Evolutionary conservation across 257 asterid species (phyloP).

Genomic region (Solanum peruvianum): DNA sequence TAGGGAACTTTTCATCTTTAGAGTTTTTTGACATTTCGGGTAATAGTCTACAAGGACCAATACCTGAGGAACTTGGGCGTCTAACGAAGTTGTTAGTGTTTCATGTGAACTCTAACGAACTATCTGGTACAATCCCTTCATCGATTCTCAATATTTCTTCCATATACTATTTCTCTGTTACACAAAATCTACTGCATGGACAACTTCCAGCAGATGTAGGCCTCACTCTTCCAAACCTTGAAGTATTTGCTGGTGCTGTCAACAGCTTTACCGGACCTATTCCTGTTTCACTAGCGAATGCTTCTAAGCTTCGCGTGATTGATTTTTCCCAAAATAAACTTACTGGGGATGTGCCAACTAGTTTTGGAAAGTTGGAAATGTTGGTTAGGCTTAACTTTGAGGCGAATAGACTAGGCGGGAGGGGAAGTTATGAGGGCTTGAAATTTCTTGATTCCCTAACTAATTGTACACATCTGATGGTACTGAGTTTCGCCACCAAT

Average conservation of each 20-base stretch:
- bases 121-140: conserved; percentile 8
- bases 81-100: neutral
- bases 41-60: conserved; percentile 3
- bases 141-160: conserved; percentile 9
- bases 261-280: conserved; percentile 17
- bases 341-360: neutral
- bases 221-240: conserved; percentile 11
- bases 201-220: conserved; percentile 6
- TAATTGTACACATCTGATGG: conserved; percentile 11
- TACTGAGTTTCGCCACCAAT: conserved; percentile 6
- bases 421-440: neutral
- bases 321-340: conserved; percentile 10
- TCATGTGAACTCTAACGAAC: neutral
- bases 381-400: conserved; percentile 3
- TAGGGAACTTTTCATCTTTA: conserved; percentile 10
- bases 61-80: conserved; percentile 7
- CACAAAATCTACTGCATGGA: conserved; percentile 7
- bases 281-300: conserved; percentile 17
- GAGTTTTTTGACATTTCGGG: neutral
- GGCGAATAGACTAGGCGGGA: conserved; percentile 3
- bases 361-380: neutral
- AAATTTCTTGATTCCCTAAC: conserved; percentile 2
- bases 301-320: conserved; percentile 1
- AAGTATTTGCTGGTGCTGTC: conserved; percentile 1
- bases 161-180: neutral